Percentiles rank a stretch among this genome's conserved stretches.
phyloP scores from a whole-genome alignment of 352 stramenopile genomes.

The Phytophthora pini region DNA sequence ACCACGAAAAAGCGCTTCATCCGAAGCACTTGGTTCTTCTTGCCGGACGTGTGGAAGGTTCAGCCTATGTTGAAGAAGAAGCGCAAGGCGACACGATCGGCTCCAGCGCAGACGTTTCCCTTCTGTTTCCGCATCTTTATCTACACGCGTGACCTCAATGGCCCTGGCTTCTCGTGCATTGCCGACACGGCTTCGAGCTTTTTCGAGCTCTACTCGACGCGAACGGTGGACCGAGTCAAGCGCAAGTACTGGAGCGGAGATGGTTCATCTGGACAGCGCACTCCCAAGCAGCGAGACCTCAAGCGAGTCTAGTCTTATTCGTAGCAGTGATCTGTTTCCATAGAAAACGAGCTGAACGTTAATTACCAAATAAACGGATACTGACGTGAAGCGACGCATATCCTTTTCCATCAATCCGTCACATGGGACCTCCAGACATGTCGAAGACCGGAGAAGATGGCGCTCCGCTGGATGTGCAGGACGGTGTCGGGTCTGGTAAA shows the following conservation, averaged over 20 bases:
- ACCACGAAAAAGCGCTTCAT: constrained; percentile 29
- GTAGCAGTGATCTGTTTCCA: constrained; percentile 10
- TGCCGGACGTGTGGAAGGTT: constrained; percentile 90
- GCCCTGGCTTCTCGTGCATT: constrained; percentile 54
- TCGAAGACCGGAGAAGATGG: constrained; percentile 44
- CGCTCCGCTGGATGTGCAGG: constrained; percentile 16
- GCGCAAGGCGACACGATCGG: constrained; percentile 83
- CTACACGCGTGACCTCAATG: constrained; percentile 45
- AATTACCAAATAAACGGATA: constrained; percentile 20
- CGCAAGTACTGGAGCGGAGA: constrained; percentile 65
- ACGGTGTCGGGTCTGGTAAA: constrained; percentile 29
- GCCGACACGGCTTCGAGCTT: constrained; percentile 68
- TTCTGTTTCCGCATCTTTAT: constrained; percentile 89
- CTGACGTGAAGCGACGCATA: constrained; percentile 35
- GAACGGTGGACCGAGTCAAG: constrained; percentile 85
- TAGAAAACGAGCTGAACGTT: constrained; percentile 26
- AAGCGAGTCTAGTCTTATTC: constrained; percentile 24
- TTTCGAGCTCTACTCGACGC: constrained; percentile 88
- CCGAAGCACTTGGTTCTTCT: constrained; percentile 86
- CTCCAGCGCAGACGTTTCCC: constrained; percentile 83
- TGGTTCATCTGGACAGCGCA: constrained; percentile 10
- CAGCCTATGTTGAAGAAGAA: constrained; percentile 91
- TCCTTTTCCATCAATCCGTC: constrained; percentile 18
- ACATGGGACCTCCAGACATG: constrained; percentile 59
- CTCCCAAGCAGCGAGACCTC: constrained; percentile 13